These are phyloP conservation scores for Arabidopsis thaliana DNA, from an alignment of 345 rosid species.

Conservation along the genomic window DNA sequence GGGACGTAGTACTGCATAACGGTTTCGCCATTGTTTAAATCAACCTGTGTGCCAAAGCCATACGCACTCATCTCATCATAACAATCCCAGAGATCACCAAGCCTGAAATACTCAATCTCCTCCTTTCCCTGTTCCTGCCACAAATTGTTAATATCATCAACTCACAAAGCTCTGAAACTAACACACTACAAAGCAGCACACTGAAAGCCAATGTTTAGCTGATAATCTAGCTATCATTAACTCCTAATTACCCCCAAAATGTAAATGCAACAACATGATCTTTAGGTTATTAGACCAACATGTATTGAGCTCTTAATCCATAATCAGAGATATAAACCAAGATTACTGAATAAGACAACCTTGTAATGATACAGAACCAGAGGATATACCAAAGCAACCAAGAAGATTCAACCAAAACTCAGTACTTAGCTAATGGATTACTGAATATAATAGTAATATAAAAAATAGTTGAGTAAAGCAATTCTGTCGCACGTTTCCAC, in stretches of 20 bases:
- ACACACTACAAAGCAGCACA: neutral
- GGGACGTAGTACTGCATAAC: constrained; percentile 71
- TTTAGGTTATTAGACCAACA: neutral
- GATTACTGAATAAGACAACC: constrained; percentile 24
- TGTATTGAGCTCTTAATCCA: neutral
- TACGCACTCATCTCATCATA: constrained; percentile 80
- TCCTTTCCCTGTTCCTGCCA: constrained; percentile 63
- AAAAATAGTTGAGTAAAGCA: constrained; percentile 11
- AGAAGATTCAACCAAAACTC: constrained; percentile 19
- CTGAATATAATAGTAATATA: constrained; percentile 16
- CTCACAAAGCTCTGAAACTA: constrained; percentile 44
- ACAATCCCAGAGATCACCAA: constrained; percentile 76
- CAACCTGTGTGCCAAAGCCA: constrained; percentile 58
- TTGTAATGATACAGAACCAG: constrained; percentile 14
- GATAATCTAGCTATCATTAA: neutral
- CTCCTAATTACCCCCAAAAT: neutral
- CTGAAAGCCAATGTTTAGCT: neutral
- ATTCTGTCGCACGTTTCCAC: constrained; percentile 39
- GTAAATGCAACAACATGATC: neutral
- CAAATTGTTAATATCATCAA: constrained; percentile 50
- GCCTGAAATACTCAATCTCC: constrained; percentile 54
- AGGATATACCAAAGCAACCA: constrained; percentile 9
- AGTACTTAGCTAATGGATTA: constrained; percentile 7
- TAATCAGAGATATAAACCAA: constrained; percentile 2
- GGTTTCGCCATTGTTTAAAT: constrained; percentile 45